phyloP scores from a whole-genome alignment of 2,329 filamentous ascomycete genomes.

The Neopestalotiopsis sp. region DNA sequence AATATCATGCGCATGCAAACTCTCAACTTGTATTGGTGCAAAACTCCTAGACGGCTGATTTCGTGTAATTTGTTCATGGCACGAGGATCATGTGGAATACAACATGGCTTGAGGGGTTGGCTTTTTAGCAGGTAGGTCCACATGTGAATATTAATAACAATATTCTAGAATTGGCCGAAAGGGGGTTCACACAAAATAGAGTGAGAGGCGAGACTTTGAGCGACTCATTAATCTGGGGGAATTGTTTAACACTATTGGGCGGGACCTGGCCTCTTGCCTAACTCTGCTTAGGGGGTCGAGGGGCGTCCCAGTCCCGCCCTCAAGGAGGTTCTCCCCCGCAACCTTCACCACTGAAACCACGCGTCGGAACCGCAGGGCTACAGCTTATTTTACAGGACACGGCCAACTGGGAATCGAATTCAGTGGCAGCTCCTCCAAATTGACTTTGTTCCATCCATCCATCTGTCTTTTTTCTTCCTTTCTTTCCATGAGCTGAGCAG shows the following conservation, averaged over 20 bases:
- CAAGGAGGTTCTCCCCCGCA: too few relatives aligned
- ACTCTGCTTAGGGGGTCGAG: neutral
- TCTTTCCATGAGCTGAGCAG: neutral
- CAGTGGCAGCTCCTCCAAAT: neutral
- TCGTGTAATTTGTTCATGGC: too few relatives aligned
- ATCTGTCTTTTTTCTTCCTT: neutral
- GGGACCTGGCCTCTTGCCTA: neutral
- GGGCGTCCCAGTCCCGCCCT: too few relatives aligned
- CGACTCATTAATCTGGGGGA: neutral
- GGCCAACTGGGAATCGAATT: neutral
- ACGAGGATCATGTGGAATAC: too few relatives aligned
- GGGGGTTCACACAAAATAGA: neutral
- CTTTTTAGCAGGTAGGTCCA: neutral
- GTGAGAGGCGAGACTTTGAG: neutral
- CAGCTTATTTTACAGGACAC: neutral
- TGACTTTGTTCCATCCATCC: neutral
- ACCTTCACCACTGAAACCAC: too few relatives aligned
- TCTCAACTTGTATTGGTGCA: too few relatives aligned
- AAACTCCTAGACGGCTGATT: too few relatives aligned
- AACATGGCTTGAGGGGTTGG: too few relatives aligned
- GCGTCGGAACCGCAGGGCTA: neutral
- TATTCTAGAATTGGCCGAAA: neutral
- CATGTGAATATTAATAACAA: too few relatives aligned
- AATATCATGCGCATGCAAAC: too few relatives aligned
- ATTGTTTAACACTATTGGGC: neutral